phyloP scores from a whole-genome alignment of 805 yeast species.

The Gaillardinia entomophila region DNA sequence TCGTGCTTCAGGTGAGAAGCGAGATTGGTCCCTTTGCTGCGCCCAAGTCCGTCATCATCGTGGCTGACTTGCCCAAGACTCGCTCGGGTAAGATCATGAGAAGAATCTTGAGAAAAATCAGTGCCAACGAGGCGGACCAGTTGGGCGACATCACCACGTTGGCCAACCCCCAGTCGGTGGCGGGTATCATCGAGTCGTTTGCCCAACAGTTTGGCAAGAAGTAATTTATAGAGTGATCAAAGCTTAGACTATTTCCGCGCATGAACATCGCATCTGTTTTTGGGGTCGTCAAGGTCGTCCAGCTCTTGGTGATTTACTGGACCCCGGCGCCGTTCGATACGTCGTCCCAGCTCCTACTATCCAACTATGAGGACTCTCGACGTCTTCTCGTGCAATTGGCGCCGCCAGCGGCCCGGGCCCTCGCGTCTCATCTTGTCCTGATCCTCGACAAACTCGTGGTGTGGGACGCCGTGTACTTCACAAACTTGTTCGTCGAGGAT shows the following conservation, averaged over 20 bases:
- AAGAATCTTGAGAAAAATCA: constrained; percentile 72
- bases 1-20: constrained; percentile 64
- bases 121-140: constrained; percentile 73
- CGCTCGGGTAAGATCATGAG: constrained; percentile 87
- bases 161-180: constrained; percentile 71
- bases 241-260: background rate
- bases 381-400: constrained; percentile 1
- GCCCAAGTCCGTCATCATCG: constrained; percentile 67
- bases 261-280: constrained; percentile 9
- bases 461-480: constrained; percentile 86
- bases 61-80: constrained; percentile 77
- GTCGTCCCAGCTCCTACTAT: constrained; percentile 35
- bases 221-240: constrained; percentile 9
- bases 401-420: constrained; percentile 5
- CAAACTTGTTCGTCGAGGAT: constrained; percentile 47
- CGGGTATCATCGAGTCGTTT: constrained; percentile 49
- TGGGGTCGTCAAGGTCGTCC: constrained; percentile 28
- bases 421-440: constrained; percentile 4
- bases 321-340: constrained; percentile 47
- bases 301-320: constrained; percentile 29
- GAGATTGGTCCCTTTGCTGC: constrained; percentile 87
- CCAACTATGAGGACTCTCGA: constrained; percentile 10
- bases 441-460: constrained; percentile 50
- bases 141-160: constrained; percentile 75
- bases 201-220: constrained; percentile 36